Conservation (phyloP, 768 basidiomycete genomes). For the Butyriboletus loyo region DNA sequence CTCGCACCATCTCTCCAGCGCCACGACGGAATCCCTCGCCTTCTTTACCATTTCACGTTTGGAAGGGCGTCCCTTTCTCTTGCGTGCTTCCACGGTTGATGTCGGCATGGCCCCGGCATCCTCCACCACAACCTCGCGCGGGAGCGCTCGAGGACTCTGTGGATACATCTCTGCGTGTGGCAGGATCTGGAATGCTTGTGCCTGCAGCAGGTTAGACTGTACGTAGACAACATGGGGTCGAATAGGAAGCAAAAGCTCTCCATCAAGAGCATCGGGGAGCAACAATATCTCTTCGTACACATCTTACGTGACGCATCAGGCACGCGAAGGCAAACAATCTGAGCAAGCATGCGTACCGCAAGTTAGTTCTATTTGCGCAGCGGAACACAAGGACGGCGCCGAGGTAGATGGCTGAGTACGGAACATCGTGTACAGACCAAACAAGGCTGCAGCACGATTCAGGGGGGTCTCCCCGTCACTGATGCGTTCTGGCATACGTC, state of each 20-base stretch:
- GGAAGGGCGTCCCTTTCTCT: slow-evolving; percentile 63
- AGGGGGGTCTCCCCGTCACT: slow-evolving; percentile 49
- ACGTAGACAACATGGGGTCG: slow-evolving; percentile 51
- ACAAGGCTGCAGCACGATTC: slow-evolving; percentile 57
- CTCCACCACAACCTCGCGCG: slow-evolving; percentile 61
- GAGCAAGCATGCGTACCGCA: slow-evolving; percentile 40
- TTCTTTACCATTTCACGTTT: slow-evolving; percentile 57
- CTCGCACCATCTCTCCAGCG: slow-evolving; percentile 50
- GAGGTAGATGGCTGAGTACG: slow-evolving; percentile 60
- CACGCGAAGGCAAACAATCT: not conserved
- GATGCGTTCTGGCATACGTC: slow-evolving; percentile 47
- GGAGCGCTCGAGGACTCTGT: slow-evolving; percentile 61
- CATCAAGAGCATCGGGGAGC: slow-evolving; percentile 46
- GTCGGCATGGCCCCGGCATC: slow-evolving; percentile 25
- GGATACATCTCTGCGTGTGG: slow-evolving; percentile 50
- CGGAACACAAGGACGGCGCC: slow-evolving; percentile 46
- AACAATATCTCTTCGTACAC: slow-evolving; percentile 46
- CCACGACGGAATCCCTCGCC: slow-evolving; percentile 46
- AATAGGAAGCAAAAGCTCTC: slow-evolving; percentile 41
- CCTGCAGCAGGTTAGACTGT: slow-evolving; percentile 45
- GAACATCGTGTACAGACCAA: slow-evolving; percentile 69
- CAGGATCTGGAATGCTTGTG: slow-evolving; percentile 55
- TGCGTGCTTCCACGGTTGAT: slow-evolving; percentile 23
- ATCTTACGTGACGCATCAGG: slow-evolving; percentile 42
- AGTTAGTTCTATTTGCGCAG: slow-evolving; percentile 60